These are phyloP conservation scores for Logfia minima DNA, from an alignment of 129 eudicot genomes.

Conservation along the genomic window DNA sequence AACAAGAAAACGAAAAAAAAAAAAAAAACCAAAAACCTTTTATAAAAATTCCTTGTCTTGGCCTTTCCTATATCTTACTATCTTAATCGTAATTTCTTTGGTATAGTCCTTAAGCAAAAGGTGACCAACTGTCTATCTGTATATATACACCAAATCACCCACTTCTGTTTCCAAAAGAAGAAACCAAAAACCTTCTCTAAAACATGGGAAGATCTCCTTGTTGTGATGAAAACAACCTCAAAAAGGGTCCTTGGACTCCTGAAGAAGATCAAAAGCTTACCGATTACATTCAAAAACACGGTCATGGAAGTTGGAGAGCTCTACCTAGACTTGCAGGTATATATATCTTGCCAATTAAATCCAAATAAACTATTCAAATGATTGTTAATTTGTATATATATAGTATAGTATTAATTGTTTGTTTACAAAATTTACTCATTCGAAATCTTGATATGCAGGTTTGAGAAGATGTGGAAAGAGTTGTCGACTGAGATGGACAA, in stretches of 20 bases:
- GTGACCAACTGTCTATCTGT: not conserved
- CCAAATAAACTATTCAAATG: not conserved
- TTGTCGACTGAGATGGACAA: slow-evolving; percentile 56
- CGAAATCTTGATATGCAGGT: slow-evolving; percentile 22
- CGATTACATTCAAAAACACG: slow-evolving; percentile 40
- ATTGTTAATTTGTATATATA: not conserved
- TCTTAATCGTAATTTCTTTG: not conserved
- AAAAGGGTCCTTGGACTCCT: slow-evolving; percentile 52
- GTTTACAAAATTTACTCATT: not conserved
- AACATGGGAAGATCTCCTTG: slow-evolving; percentile 44
- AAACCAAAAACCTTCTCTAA: not conserved
- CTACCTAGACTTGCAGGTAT: slow-evolving; percentile 50
- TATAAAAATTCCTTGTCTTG: no score
- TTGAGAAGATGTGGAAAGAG: slow-evolving; percentile 56
- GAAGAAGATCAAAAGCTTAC: slow-evolving; percentile 47
- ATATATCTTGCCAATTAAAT: not conserved
- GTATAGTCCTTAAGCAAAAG: not conserved
- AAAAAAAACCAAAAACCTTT: no score
- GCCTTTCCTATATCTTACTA: no score
- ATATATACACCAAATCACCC: not conserved
- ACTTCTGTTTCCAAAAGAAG: not conserved
- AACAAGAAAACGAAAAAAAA: no score
- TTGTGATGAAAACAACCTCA: slow-evolving; percentile 34
- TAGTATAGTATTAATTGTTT: not conserved
- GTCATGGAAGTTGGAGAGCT: slow-evolving; percentile 56